Percentiles rank a stretch among this genome's conserved stretches.
Conservation (phyloP, 2,329 filamentous ascomycete species). For the Didymellaceae sp. region DNA sequence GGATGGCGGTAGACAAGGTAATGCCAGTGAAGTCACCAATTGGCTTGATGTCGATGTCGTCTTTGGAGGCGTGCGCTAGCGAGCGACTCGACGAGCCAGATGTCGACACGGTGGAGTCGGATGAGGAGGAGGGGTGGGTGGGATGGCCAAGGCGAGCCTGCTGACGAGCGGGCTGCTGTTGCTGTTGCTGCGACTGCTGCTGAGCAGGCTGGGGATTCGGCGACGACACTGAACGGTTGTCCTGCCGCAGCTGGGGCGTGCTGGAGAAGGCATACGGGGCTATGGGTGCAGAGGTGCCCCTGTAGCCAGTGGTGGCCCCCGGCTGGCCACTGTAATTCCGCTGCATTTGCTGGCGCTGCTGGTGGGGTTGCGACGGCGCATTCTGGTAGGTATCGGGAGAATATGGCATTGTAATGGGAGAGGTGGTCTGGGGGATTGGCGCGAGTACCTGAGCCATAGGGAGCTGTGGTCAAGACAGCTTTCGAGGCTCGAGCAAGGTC, state of each 20-base stretch:
- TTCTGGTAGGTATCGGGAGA: conserved; percentile 57
- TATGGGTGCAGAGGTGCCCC: conserved; percentile 54
- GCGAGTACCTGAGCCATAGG: conserved; percentile 56
- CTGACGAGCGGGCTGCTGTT: conserved; percentile 33
- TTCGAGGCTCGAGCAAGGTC: conserved; percentile 27
- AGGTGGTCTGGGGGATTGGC: conserved; percentile 55
- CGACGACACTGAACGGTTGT: conserved; percentile 62
- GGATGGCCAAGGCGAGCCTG: conserved; percentile 44
- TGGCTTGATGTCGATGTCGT: conserved; percentile 55
- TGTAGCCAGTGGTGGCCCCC: conserved; percentile 49
- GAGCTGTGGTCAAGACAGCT: conserved; percentile 29
- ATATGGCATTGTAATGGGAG: conserved; percentile 59
- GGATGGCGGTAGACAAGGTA: conserved; percentile 58
- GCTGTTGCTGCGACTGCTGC: conserved; percentile 42
- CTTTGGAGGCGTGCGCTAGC: conserved; percentile 53
- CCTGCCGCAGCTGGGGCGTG: conserved; percentile 62
- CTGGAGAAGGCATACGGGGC: conserved; percentile 59
- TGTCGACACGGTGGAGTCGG: conserved; percentile 54
- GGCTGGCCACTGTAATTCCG: conserved; percentile 53
- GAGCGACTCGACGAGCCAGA: conserved; percentile 60
- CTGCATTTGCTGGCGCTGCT: conserved; percentile 40
- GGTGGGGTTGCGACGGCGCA: conserved; percentile 46
- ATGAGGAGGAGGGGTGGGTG: conserved; percentile 50
- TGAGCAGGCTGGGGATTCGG: conserved; percentile 54
- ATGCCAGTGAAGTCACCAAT: conserved; percentile 52